Evolutionary conservation across 1,284 basidiomycete genomes (phyloP), one percentile per base, ranked within the genome.

Genomic region (Fomitopsis palustris): DNA sequence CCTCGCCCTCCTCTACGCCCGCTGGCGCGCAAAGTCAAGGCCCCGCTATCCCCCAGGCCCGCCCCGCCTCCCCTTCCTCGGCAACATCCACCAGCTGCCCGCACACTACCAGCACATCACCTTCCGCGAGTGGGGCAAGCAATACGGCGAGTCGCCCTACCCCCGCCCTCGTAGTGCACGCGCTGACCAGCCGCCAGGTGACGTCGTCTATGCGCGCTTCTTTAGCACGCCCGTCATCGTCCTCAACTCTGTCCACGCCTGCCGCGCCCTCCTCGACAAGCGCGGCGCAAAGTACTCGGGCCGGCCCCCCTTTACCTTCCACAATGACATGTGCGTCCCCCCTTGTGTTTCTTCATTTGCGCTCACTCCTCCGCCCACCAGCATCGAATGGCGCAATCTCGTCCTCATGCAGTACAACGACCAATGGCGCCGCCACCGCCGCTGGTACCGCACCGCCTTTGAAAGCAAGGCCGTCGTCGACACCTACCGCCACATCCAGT

Each of bases 371-470:
- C 41, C 9, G 4, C 10, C 3, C 4, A 7, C 4, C 53, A 70
- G 68, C 5, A 69, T 72, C 66, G 66, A 66, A 14, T 70, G 67
- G 68, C 62, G 67, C 49, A 66, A 66, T 27, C 54, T 68, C 17
- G 68, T 65, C 1, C 67, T 69, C 54, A 63, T 69, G 64, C 62
- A 58, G 7, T 72, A 70, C 45, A 70, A 68, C 8, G 67, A 69
- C 12, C 61, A 61, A 9, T 73, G 70, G 65, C 69, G 70, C 43
- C 67, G 66, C 59, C 70, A 71, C 47, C 65, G 72, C 12, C 57
- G 63, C 47, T 67, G 72, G 62, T 67, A 71, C 47, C 70, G 71
- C 27, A 67, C 70, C 47, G 65, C 66, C 41, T 68, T 74, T 52
- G 66, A 68, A 60, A 41, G 62, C 19, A 65, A 65, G 56, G 39